Conservation (phyloP, 805 yeast species). For the Schwanniomyces vanrijiae region DNA sequence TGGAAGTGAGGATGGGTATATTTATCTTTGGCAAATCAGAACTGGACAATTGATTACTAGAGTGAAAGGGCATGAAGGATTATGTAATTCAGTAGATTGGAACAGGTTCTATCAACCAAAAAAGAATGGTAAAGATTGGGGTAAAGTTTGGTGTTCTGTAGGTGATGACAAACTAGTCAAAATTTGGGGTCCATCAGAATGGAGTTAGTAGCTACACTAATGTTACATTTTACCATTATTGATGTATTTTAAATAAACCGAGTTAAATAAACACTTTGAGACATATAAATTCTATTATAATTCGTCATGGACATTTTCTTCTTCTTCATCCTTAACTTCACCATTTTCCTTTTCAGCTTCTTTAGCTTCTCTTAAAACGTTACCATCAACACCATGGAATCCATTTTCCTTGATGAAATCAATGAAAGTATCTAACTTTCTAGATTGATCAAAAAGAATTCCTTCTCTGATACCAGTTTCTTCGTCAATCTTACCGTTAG, state of each 20-base stretch:
- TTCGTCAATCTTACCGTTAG: slow-evolving; percentile 48
- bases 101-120: slow-evolving; percentile 30
- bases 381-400: slow-evolving; percentile 58
- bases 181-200: slow-evolving; percentile 53
- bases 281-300: slow-evolving; percentile 22
- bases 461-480: slow-evolving; percentile 49
- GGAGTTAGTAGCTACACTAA: slow-evolving; percentile 4
- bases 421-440: slow-evolving; percentile 72
- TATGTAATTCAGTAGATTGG: slow-evolving; percentile 81
- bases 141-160: slow-evolving; percentile 71
- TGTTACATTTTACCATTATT: background rate
- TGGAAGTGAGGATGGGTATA: slow-evolving; percentile 80
- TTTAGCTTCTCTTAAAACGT: slow-evolving; percentile 18
- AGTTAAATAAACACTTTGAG: background rate
- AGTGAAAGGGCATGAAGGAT: slow-evolving; percentile 59
- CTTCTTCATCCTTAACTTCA: slow-evolving; percentile 12
- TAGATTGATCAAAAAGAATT: slow-evolving; percentile 62
- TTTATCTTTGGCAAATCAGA: slow-evolving; percentile 75
- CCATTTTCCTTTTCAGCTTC: slow-evolving; percentile 26
- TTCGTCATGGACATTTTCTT: slow-evolving; percentile 36
- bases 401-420: slow-evolving; percentile 73
- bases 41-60: slow-evolving; percentile 66
- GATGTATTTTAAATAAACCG: background rate
- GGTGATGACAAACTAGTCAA: slow-evolving; percentile 78
- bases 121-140: slow-evolving; percentile 29